Conservation (phyloP, 768 basidiomycete genomes). For the Mycena belliarum region DNA sequence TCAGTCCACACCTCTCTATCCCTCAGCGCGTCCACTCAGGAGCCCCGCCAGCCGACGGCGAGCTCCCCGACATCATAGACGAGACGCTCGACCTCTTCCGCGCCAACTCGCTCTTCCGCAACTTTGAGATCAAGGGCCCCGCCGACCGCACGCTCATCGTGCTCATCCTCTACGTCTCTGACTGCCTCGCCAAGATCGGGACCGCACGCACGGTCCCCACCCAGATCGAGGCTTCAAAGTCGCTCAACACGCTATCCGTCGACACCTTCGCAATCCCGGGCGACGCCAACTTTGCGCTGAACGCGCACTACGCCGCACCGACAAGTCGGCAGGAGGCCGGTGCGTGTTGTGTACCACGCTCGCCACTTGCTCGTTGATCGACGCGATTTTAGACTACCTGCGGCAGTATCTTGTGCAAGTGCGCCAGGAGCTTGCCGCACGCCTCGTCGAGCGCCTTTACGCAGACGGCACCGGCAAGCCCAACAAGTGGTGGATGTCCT, state of each 20-base stretch:
- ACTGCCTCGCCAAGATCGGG: slow-evolving; percentile 92
- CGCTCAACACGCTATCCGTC: slow-evolving; percentile 88
- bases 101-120: slow-evolving; percentile 98
- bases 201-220: slow-evolving; percentile 63
- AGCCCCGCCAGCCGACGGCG: slow-evolving; percentile 64
- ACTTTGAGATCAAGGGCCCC: slow-evolving; percentile 99
- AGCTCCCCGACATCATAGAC: slow-evolving; percentile 87
- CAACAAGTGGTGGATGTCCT: slow-evolving; percentile 99
- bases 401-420: slow-evolving; percentile 91
- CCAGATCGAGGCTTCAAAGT: slow-evolving; percentile 85
- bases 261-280: slow-evolving; percentile 94
- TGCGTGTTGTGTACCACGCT: slow-evolving; percentile 32
- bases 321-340: slow-evolving; percentile 78
- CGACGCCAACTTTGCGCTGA: slow-evolving; percentile 92
- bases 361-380: slow-evolving; percentile 11
- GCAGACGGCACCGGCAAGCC: slow-evolving; percentile 92
- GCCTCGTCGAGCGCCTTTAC: slow-evolving; percentile 87
- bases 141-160: slow-evolving; percentile 96
- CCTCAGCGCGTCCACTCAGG: background rate
- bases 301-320: slow-evolving; percentile 87
- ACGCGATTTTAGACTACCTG: slow-evolving; percentile 65
- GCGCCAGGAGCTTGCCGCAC: slow-evolving; percentile 86
- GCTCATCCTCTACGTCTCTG: slow-evolving; percentile 96
- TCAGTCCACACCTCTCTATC: slow-evolving; percentile 31
- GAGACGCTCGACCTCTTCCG: slow-evolving; percentile 97